phyloP scores from a whole-genome alignment of 2,329 filamentous ascomycete genomes.

The Teratosphaeria viscida region DNA sequence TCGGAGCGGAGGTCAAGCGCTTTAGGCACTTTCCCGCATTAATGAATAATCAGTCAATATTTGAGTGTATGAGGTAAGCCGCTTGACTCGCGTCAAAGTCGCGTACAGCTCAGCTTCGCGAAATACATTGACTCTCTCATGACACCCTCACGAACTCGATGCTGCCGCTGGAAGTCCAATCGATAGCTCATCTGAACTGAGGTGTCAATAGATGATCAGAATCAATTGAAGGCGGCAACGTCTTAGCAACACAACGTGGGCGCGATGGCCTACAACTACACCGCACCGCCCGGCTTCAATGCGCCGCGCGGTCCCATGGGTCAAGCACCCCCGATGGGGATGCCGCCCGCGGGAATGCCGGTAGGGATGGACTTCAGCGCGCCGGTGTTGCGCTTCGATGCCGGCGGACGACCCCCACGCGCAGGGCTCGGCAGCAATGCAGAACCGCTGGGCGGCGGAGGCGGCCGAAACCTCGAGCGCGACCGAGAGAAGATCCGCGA shows the following conservation, averaged over 20 bases:
- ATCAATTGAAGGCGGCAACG: neutral
- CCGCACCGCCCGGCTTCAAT: slow-evolving; percentile 52
- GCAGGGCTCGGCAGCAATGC: slow-evolving; percentile 25
- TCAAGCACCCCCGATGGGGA: slow-evolving; percentile 45
- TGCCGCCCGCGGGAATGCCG: slow-evolving; percentile 75
- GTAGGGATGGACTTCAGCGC: slow-evolving; percentile 98
- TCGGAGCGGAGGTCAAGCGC: neutral
- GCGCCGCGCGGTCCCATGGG: slow-evolving; percentile 67
- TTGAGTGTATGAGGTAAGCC: neutral
- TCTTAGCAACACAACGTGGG: neutral
- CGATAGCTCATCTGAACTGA: neutral
- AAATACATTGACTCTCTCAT: neutral
- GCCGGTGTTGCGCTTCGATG: slow-evolving; percentile 79
- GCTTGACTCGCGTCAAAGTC: neutral
- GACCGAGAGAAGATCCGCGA: slow-evolving; percentile 22
- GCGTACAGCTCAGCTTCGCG: neutral
- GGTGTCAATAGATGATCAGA: neutral
- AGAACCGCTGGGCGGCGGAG: slow-evolving; percentile 26
- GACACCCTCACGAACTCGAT: neutral
- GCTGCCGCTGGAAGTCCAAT: no score
- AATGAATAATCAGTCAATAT: neutral
- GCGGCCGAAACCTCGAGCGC: slow-evolving; percentile 48
- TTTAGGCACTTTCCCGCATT: neutral
- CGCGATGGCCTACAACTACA: slow-evolving; percentile 26
- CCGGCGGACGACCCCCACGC: slow-evolving; percentile 8